Evolutionary conservation across 2,329 filamentous ascomycete genomes (phyloP).

Genomic region (Tolypocladium tundrense): DNA sequence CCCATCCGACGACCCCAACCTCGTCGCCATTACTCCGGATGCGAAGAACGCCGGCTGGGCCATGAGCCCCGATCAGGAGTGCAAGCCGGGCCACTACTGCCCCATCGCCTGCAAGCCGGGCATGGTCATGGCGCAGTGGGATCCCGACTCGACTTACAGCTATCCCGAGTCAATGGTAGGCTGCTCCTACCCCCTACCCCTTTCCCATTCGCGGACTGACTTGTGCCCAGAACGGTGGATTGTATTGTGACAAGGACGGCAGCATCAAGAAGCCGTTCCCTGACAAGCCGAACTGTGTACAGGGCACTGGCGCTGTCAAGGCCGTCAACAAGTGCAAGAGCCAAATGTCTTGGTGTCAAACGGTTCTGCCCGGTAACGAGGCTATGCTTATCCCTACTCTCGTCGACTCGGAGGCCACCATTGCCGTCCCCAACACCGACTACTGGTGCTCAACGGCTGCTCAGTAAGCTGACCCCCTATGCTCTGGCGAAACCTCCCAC

Average conservation of each 20-base stretch:
- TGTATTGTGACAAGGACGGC: conserved; percentile 60
- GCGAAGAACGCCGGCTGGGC: conserved; percentile 65
- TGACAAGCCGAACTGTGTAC: conserved; percentile 56
- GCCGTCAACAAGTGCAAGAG: conserved; percentile 56
- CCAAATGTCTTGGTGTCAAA: conserved; percentile 65
- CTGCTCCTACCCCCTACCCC: conserved; percentile 3
- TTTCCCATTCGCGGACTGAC: not conserved
- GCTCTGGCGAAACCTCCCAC: not conserved
- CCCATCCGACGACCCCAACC: conserved; percentile 49
- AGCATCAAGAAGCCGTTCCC: conserved; percentile 60
- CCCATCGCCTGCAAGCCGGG: conserved; percentile 68
- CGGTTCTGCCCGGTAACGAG: conserved; percentile 68
- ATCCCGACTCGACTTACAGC: conserved; percentile 56
- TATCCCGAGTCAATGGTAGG: conserved; percentile 65
- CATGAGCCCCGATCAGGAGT: conserved; percentile 65
- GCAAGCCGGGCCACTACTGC: conserved; percentile 58
- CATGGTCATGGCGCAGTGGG: conserved; percentile 72
- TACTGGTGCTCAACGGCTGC: conserved; percentile 68
- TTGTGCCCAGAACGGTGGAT: conserved; percentile 53
- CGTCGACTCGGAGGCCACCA: conserved; percentile 40
- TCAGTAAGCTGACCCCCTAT: conserved; percentile 44
- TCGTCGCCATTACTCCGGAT: conserved; percentile 57
- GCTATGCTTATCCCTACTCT: conserved; percentile 75
- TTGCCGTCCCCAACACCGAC: conserved; percentile 58
- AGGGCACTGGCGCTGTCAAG: conserved; percentile 54